A percentile compares a stretch with the other conserved stretches of the same genome.
Conservation (phyloP, 1,284 basidiomycete species). For the Malassezia sympodialis region DNA sequence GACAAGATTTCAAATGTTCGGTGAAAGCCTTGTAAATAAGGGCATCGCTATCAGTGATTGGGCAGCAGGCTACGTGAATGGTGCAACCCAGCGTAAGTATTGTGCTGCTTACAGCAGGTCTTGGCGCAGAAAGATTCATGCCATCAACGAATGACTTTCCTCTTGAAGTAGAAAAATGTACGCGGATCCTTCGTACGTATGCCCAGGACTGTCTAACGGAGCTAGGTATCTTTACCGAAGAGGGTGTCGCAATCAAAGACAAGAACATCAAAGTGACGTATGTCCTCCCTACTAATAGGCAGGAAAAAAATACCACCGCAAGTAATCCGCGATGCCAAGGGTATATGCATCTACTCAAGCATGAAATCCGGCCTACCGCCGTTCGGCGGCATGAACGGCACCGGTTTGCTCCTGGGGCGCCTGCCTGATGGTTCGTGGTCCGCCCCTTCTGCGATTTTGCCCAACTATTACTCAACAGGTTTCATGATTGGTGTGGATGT, state of each 20-base stretch:
- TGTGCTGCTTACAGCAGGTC: slow-evolving; percentile 9
- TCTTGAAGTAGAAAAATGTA: slow-evolving; percentile 53
- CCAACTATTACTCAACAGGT: slow-evolving; percentile 51
- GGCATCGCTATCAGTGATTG: slow-evolving; percentile 38
- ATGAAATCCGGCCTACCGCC: slow-evolving; percentile 53
- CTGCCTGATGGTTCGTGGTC: slow-evolving; percentile 50
- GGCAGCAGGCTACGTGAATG: slow-evolving; percentile 40
- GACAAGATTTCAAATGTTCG: not conserved
- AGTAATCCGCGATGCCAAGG: slow-evolving; percentile 50
- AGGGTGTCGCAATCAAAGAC: slow-evolving; percentile 28
- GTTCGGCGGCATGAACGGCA: slow-evolving; percentile 53
- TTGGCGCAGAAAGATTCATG: slow-evolving; percentile 54
- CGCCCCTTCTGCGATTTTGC: slow-evolving; percentile 52
- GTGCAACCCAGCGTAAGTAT: slow-evolving; percentile 24
- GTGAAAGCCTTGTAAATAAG: slow-evolving; percentile 21
- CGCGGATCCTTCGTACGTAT: slow-evolving; percentile 49
- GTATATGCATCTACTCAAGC: slow-evolving; percentile 52
- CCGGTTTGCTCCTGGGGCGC: slow-evolving; percentile 47
- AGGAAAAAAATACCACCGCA: slow-evolving; percentile 52
- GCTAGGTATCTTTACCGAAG: slow-evolving; percentile 26
- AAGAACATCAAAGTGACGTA: slow-evolving; percentile 50
- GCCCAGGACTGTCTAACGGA: not conserved
- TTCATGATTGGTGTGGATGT: slow-evolving; percentile 40
- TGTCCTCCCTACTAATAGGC: not conserved
- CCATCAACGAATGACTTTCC: slow-evolving; percentile 53